Evolutionary conservation across 2,329 filamentous ascomycete genomes (phyloP), one percentile per base, ranked within the genome.

Genomic region (Botrytis squamosa): DNA sequence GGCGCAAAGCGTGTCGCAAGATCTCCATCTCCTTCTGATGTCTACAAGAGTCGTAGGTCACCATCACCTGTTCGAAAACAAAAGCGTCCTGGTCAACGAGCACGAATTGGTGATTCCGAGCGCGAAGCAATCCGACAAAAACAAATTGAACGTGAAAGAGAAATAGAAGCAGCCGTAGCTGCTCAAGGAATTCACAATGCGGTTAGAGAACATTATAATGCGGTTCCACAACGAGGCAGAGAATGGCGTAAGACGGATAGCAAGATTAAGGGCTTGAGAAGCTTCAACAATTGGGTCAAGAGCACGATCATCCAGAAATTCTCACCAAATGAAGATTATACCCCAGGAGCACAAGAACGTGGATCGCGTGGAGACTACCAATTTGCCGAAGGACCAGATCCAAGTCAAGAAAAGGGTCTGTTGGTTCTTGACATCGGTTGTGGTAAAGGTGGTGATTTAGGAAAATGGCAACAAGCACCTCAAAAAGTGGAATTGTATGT

Each of bases 211-310:
- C 95, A 98, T 83, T 99, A 99, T 87, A 99, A 99, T 83, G 91
- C 93, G 55, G 95, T 98, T 0, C 95, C 95, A 0, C 93, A 99
- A 84, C 90, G 95, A 44, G 96, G 96, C 20, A 90, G 95, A 71
- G 94, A 98, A 80, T 99, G 96, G 95, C 90, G 96, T 68, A 94
- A 92, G 81, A 97, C 94, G 10, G 94, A 97, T 80, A 97, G 93
- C 82, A 92, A 93, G 80, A 99, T 99, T 85, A 97, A 97, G 84
- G 96, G 96, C 0, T 85, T 99, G 71, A 90, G 96, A 71, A 93
- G 92, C 77, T 96, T 97, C 86, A 99, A 99, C 85, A 99, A 99
- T 83, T 99, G 96, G 96, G 89, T 99, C 84, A 99, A 99, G 86
- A 97, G 94, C 81, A 95, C 93, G 68, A 89, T 98, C 78, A 98